Conservation (phyloP, 352 stramenopile species). For the Phytopythium mirpurense region DNA sequence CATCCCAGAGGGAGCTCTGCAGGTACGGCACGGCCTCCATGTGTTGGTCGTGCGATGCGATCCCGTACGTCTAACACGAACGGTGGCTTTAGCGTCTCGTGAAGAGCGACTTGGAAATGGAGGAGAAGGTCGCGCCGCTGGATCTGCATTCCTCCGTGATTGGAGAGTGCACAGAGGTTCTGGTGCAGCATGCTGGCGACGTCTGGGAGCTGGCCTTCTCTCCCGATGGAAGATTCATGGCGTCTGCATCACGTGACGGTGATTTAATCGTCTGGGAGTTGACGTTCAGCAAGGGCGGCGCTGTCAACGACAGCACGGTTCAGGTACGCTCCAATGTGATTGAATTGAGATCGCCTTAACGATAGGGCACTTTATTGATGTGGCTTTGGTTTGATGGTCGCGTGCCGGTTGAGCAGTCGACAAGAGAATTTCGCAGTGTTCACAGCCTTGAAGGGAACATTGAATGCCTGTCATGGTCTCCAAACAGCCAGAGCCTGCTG, state of each 20-base stretch:
- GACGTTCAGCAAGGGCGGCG: constrained; percentile 11
- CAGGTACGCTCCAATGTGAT: constrained; percentile 14
- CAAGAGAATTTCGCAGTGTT: constrained; percentile 32
- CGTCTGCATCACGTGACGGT: constrained; percentile 72
- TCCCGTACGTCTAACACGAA: not conserved
- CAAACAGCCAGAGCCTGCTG: constrained; percentile 48
- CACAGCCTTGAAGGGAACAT: constrained; percentile 37
- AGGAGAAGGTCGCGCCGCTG: constrained; percentile 11
- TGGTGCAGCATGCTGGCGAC: constrained; percentile 47
- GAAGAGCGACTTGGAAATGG: constrained; percentile 14
- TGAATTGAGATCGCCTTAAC: too few species aligned
- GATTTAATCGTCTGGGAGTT: constrained; percentile 75
- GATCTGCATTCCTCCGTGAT: constrained; percentile 15
- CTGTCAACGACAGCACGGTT: not conserved
- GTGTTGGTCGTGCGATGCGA: too few species aligned
- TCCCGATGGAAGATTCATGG: constrained; percentile 66
- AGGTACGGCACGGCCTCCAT: too few species aligned
- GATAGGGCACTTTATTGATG: too few species aligned
- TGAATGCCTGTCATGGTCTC: constrained; percentile 66
- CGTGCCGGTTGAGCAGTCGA: constrained; percentile 8
- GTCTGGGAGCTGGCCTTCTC: constrained; percentile 79
- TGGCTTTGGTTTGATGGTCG: too few species aligned
- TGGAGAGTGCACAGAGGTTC: constrained; percentile 30
- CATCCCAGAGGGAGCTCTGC: constrained; percentile 47
- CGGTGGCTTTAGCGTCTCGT: constrained; percentile 33